Evolutionary conservation across 2,329 filamentous ascomycete species (phyloP), one percentile per base, ranked within the genome.

Genomic region (Gremmenia infestans): DNA sequence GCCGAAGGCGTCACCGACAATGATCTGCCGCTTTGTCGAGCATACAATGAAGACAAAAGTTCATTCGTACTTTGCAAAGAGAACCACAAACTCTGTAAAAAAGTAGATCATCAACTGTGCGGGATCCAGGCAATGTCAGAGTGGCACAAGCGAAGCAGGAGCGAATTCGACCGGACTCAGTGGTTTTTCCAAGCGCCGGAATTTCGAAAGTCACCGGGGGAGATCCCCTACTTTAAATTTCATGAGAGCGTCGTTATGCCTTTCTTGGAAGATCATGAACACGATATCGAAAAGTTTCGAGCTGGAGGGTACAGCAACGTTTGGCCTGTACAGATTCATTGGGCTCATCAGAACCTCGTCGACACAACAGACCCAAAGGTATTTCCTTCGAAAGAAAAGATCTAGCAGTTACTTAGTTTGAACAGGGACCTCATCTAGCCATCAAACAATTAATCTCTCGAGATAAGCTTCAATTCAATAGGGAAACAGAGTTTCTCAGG

Each of bases 231-330:
- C 12, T 25, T 25, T 5, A n/a, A 7, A 8, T 23, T 56, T 2
- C n/a, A 23, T 12, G 35, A 46, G 1, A 45, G 39, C 45, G 17
- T 36, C 5, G 39, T 56, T 12, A 23, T 56, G 36, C 54, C 54
- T 4, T 56, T 53, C 19, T 49, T 53, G 14, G 28, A 52, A 9
- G 37, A 53, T 14, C n/a, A 52, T 12, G 12, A 48, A 8, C 22
- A 36, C 4, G 15, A 35, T 15, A 1, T 4, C 2, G 17, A 6
- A 3, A 25, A 12, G 15, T 40, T 17, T 17, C 15, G 37, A 36
- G 5, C 9, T 7, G 54, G 54, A 5, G 54, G 54, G 8, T 56
- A 45, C 36, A 51, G 54, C 22, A 19, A 56, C n/a, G 54, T 56
- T 5, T 56, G 54, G 54, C 15, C 15, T 14, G 43, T 56, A 8